Conservation (phyloP, 805 yeast genomes). For the Cyberlindnera euphorbiiphila region DNA sequence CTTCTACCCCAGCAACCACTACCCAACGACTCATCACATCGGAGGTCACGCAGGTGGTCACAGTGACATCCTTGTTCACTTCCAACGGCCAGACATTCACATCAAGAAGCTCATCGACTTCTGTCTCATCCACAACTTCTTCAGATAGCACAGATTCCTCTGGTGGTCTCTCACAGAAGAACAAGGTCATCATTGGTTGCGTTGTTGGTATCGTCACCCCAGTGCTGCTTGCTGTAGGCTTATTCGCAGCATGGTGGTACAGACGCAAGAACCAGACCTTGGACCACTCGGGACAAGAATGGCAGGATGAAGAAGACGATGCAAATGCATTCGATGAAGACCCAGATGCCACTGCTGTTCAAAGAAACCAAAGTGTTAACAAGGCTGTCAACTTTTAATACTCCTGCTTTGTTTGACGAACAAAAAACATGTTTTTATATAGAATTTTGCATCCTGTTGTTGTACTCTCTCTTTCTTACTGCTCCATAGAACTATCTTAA, state of each 20-base stretch:
- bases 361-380: slow-evolving; percentile 17
- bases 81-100: slow-evolving; percentile 16
- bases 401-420: background rate
- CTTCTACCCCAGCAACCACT: slow-evolving; percentile 7
- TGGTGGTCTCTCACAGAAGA: slow-evolving; percentile 44
- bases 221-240: slow-evolving; percentile 29
- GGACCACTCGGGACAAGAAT: slow-evolving; percentile 27
- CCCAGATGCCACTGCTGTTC: slow-evolving; percentile 10
- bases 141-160: slow-evolving; percentile 12
- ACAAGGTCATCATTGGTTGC: slow-evolving; percentile 60
- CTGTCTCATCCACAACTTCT: slow-evolving; percentile 17
- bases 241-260: slow-evolving; percentile 18
- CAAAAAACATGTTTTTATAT: background rate
- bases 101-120: slow-evolving; percentile 18
- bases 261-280: slow-evolving; percentile 16
- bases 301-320: slow-evolving; percentile 22
- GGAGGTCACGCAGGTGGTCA: slow-evolving; percentile 16
- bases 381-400: slow-evolving; percentile 25
- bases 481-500: no score
- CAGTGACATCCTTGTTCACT: slow-evolving; percentile 16
- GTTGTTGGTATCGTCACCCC: slow-evolving; percentile 74
- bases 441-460: background rate
- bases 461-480: no score
- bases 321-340: slow-evolving; percentile 9
- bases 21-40: slow-evolving; percentile 5